phyloP scores from a whole-genome alignment of 208 protist genomes.

The Crithidia mellificae region DNA sequence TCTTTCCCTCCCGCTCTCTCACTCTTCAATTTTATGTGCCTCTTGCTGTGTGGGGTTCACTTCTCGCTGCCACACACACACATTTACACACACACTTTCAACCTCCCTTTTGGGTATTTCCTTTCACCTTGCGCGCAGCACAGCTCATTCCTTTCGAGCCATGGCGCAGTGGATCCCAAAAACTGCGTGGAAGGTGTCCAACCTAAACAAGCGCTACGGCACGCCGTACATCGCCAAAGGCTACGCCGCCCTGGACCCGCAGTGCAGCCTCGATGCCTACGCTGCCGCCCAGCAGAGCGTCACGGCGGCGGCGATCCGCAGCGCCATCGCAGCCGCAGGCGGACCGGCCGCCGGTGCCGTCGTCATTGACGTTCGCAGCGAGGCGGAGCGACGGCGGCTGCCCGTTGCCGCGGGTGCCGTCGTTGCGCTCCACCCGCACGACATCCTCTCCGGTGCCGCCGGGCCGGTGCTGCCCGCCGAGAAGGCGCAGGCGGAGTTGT shows the following conservation, averaged over 20 bases:
- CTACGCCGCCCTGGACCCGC: conserved; percentile 20
- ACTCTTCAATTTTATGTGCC: too few relatives aligned
- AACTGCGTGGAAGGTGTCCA: conserved; percentile 85
- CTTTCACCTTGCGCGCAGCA: too few relatives aligned
- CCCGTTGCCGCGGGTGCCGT: conserved; percentile 29
- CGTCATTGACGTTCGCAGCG: conserved; percentile 73
- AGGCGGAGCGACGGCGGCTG: conserved; percentile 35
- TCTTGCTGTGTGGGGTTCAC: too few relatives aligned
- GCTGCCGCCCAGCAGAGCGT: conserved; percentile 19
- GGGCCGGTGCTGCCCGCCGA: conserved; percentile 63
- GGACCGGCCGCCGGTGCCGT: conserved; percentile 26
- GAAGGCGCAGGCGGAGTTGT: conserved; percentile 51
- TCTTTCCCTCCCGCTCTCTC: too few relatives aligned
- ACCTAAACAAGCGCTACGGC: conserved; percentile 88
- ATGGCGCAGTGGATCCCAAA: conserved; percentile 91
- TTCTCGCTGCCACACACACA: too few relatives aligned
- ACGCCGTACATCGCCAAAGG: conserved; percentile 54
- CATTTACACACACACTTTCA: too few relatives aligned
- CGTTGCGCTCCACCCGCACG: conserved; percentile 71
- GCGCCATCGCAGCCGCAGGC: background rate
- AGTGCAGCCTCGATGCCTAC: conserved; percentile 42
- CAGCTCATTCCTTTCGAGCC: background rate
- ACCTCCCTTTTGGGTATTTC: too few relatives aligned
- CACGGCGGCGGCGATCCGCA: conserved; percentile 2
- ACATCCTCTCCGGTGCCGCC: conserved; percentile 77